Evolutionary conservation across 2,329 filamentous ascomycete species (phyloP).

Genomic region (Drechslera avenae): DNA sequence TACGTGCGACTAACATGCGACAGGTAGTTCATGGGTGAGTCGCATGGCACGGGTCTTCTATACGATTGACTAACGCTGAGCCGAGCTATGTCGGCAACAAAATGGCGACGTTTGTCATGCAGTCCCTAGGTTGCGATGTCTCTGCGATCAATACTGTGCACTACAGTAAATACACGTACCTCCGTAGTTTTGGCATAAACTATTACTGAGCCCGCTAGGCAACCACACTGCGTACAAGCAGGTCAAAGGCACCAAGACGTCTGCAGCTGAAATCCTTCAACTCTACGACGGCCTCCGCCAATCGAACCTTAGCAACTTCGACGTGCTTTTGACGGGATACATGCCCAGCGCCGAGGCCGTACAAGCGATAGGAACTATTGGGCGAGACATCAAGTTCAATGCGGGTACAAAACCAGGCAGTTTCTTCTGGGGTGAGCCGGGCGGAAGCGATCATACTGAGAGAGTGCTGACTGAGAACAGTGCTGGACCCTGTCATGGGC

Average conservation of each 20-base stretch:
- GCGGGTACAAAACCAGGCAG: slow-evolving; percentile 67
- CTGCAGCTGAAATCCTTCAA: slow-evolving; percentile 80
- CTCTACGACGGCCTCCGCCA: slow-evolving; percentile 84
- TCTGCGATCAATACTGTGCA: slow-evolving; percentile 95
- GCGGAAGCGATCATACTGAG: too few relatives aligned
- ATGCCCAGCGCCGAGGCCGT: slow-evolving; percentile 86
- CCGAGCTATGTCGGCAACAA: slow-evolving; percentile 94
- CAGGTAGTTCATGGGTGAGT: slow-evolving; percentile 77
- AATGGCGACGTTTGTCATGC: slow-evolving; percentile 93
- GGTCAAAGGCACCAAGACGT: slow-evolving; percentile 81
- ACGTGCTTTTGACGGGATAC: slow-evolving; percentile 94
- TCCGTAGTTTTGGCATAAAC: neutral
- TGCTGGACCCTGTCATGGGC: slow-evolving; percentile 97
- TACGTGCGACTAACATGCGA: slow-evolving; percentile 32
- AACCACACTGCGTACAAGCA: slow-evolving; percentile 95
- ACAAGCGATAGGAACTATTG: slow-evolving; percentile 82
- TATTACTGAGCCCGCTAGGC: slow-evolving; percentile 58
- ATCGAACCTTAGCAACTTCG: slow-evolving; percentile 84
- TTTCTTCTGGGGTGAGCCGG: slow-evolving; percentile 81
- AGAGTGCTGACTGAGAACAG: slow-evolving; percentile 49
- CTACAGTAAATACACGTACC: slow-evolving; percentile 72
- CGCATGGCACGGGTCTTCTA: neutral
- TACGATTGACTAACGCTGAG: slow-evolving; percentile 25
- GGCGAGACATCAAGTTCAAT: slow-evolving; percentile 74
- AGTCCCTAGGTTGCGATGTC: slow-evolving; percentile 91